A percentile compares a stretch with the other conserved stretches of the same genome.
Conservation (phyloP, 2,329 filamentous ascomycete species). For the Aureobasidium lini region DNA sequence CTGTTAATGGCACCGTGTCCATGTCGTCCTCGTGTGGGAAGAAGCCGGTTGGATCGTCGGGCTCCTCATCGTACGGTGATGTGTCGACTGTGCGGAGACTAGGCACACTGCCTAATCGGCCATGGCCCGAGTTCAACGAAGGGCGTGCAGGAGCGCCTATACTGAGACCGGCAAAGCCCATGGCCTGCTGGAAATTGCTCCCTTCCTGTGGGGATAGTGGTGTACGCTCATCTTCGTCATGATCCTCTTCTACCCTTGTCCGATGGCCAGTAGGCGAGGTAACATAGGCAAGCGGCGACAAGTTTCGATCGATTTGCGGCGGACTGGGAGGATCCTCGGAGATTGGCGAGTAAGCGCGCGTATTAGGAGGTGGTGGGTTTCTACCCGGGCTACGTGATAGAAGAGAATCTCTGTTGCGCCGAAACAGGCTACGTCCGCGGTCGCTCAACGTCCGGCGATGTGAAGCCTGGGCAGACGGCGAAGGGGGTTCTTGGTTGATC, state of each 20-base stretch:
- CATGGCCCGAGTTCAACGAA: slow-evolving; percentile 15
- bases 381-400: slow-evolving; percentile 39
- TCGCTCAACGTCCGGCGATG: slow-evolving; percentile 42
- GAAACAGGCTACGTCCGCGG: slow-evolving; percentile 40
- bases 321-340: slow-evolving; percentile 6
- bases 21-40: slow-evolving; percentile 45
- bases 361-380: not conserved
- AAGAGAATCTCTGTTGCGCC: slow-evolving; percentile 30
- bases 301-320: not conserved
- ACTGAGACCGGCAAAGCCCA: slow-evolving; percentile 40
- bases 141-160: slow-evolving; percentile 32
- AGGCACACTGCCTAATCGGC: slow-evolving; percentile 22
- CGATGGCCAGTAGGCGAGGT: slow-evolving; percentile 30
- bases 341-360: slow-evolving; percentile 11
- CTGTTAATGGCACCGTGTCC: slow-evolving; percentile 54
- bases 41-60: slow-evolving; percentile 47
- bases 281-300: slow-evolving; percentile 27
- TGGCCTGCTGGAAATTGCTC: slow-evolving; percentile 41
- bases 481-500: slow-evolving; percentile 21
- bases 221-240: slow-evolving; percentile 30
- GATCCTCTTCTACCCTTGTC: slow-evolving; percentile 18
- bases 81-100: slow-evolving; percentile 24
- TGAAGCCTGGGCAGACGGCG: slow-evolving; percentile 13
- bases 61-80: slow-evolving; percentile 39
- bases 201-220: slow-evolving; percentile 38